Percentiles rank a stretch among this genome's conserved stretches.
These are phyloP conservation scores for Colletotrichum sojae DNA, from an alignment of 2,329 filamentous ascomycete genomes.

Conservation along the genomic window DNA sequence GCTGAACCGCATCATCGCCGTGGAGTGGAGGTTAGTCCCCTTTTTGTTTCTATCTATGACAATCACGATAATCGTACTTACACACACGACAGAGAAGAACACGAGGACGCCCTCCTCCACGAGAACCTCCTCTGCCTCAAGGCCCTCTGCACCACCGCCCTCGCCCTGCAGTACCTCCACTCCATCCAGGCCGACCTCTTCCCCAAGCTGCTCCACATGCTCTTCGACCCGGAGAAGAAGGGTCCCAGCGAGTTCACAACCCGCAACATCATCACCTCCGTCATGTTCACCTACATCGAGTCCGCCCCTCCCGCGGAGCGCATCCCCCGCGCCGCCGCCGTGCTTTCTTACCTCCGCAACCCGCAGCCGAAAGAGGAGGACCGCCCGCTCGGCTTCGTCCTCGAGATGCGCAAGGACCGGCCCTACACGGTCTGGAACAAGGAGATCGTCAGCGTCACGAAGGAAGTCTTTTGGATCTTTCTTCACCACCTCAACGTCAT, in stretches of 20 bases:
- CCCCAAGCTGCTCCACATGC: conserved; percentile 86
- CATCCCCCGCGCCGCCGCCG: conserved; percentile 77
- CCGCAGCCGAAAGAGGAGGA: conserved; percentile 82
- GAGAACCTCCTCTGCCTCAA: conserved; percentile 95
- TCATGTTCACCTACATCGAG: conserved; percentile 91
- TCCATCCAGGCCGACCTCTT: conserved; percentile 86
- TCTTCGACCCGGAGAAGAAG: conserved; percentile 98
- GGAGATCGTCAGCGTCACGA: conserved; percentile 92
- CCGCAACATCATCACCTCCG: conserved; percentile 87
- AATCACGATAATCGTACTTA: conserved; percentile 44
- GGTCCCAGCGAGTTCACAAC: conserved; percentile 97
- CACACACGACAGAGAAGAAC: conserved; percentile 79
- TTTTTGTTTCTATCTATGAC: background rate
- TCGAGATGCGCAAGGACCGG: conserved; percentile 88
- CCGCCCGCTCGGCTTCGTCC: conserved; percentile 85
- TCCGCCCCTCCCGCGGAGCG: conserved; percentile 73
- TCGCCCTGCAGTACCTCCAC: conserved; percentile 85
- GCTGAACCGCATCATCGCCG: conserved; percentile 90
- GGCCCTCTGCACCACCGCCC: conserved; percentile 90
- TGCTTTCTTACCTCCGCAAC: conserved; percentile 86
- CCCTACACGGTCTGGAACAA: conserved; percentile 96
- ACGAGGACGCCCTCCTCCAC: conserved; percentile 93
- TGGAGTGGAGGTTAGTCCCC: conserved; percentile 90
- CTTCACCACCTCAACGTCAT: conserved; percentile 94
- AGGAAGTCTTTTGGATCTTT: conserved; percentile 99